Evolutionary conservation across 2,329 filamentous ascomycete species (phyloP).

Genomic region (Cladorrhinum sp.): DNA sequence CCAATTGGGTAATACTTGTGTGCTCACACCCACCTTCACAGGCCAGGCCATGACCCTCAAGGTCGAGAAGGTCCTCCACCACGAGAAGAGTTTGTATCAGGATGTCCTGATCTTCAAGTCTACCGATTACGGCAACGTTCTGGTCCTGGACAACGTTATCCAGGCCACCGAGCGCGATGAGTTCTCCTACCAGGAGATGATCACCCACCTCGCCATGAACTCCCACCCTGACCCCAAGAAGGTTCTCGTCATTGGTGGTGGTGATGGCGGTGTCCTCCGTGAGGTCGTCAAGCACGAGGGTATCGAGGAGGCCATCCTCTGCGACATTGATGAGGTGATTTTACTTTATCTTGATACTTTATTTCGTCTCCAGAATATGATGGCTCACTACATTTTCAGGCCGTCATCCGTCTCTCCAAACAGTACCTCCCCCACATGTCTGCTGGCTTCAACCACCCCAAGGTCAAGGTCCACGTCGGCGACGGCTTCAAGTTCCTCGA

Average conservation of each 20-base stretch:
- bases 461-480: constrained; percentile 86
- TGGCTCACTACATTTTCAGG: constrained; percentile 43
- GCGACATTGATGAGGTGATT: constrained; percentile 90
- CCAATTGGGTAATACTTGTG: neutral
- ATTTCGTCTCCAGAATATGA: constrained; percentile 50
- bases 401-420: constrained; percentile 97
- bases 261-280: constrained; percentile 94
- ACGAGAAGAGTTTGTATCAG: constrained; percentile 99
- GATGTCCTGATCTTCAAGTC: constrained; percentile 99
- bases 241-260: constrained; percentile 96
- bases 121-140: constrained; percentile 90
- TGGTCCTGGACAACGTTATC: constrained; percentile 98
- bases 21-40: constrained; percentile 25
- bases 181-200: constrained; percentile 99
- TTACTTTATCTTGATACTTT: neutral
- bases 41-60: constrained; percentile 98
- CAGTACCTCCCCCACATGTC: constrained; percentile 95
- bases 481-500: constrained; percentile 99
- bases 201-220: constrained; percentile 97
- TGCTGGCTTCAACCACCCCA: constrained; percentile 88
- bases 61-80: constrained; percentile 96
- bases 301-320: constrained; percentile 92
- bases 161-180: constrained; percentile 98
- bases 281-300: constrained; percentile 99
- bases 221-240: constrained; percentile 98